Percentiles rank a stretch among this genome's conserved stretches.
Conservation (phyloP, 164 flowering plant genomes). For the Dillenia suffruticosa region DNA sequence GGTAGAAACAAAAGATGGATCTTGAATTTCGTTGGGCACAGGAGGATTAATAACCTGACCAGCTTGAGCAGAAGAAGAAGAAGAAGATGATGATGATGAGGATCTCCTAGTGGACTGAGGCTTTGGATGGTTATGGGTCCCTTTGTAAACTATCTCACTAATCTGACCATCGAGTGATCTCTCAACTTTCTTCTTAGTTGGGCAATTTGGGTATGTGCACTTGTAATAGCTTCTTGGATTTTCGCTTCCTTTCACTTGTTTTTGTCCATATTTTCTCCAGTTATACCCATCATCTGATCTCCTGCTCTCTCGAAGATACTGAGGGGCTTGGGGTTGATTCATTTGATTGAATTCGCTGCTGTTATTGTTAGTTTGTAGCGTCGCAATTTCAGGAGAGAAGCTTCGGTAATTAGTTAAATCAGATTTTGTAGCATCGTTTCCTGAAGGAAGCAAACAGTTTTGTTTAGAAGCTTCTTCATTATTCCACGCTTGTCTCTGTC, state of each 20-base stretch:
- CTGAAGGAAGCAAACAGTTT: not conserved
- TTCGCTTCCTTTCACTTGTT: conserved; percentile 82
- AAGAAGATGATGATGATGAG: not conserved
- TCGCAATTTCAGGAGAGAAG: conserved; percentile 20
- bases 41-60: conserved; percentile 16
- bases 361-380: conserved; percentile 18
- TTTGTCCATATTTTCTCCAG: conserved; percentile 91
- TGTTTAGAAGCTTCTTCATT: conserved; percentile 24
- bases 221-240: conserved; percentile 83
- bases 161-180: conserved; percentile 70
- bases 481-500: conserved; percentile 31
- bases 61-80: conserved; percentile 25
- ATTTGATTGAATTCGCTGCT: conserved; percentile 15
- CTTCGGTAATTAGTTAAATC: conserved; percentile 23
- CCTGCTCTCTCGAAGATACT: conserved; percentile 41
- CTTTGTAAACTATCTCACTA: conserved; percentile 85
- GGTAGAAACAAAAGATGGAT: conserved; percentile 16
- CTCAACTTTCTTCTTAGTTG: conserved; percentile 82
- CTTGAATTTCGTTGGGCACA: conserved; percentile 19
- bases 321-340: conserved; percentile 31
- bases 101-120: conserved; percentile 58
- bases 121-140: conserved; percentile 78
- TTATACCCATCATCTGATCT: conserved; percentile 80
- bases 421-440: conserved; percentile 16
- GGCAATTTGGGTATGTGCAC: conserved; percentile 72